A percentile compares a stretch with the other conserved stretches of the same genome.
Conservation (phyloP, 495 filamentous ascomycete species). For the Evernia prunastri region DNA sequence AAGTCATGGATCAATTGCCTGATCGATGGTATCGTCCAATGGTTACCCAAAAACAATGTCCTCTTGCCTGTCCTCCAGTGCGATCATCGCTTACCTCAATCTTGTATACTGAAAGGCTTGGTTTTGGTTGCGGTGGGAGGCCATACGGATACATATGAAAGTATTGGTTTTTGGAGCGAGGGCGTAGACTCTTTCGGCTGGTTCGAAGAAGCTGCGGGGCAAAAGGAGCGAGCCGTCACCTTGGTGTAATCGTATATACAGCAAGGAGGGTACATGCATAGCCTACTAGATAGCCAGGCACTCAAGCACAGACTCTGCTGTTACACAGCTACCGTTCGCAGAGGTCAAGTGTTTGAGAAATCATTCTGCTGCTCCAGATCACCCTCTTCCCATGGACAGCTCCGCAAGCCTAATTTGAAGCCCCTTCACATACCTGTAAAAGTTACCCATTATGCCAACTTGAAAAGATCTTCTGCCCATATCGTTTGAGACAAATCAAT, state of each 20-base stretch:
- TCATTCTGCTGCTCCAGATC: too few species aligned
- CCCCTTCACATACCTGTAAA: too few species aligned
- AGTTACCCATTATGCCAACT: too few species aligned
- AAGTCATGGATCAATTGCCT: not conserved
- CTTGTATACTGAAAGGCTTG: conserved; percentile 1
- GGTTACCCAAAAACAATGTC: not conserved
- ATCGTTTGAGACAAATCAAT: too few species aligned
- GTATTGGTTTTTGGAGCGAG: not conserved
- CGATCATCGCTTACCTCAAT: not conserved
- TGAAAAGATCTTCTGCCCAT: too few species aligned
- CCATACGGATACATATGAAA: not conserved
- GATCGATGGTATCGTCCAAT: not conserved
- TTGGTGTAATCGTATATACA: not conserved
- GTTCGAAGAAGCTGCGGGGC: not conserved
- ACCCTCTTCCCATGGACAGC: too few species aligned
- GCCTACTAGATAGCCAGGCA: too few species aligned
- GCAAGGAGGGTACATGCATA: too few species aligned
- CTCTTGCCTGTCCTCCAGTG: not conserved
- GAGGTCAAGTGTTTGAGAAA: too few species aligned
- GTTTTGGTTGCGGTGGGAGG: not conserved
- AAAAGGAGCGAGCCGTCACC: not conserved
- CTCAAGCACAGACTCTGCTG: too few species aligned
- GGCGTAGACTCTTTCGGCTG: not conserved
- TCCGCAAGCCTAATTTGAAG: too few species aligned
- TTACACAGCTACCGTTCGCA: too few species aligned